Evolutionary conservation across 345 rosid genomes (phyloP), one percentile per base, ranked within the genome.

Genomic region (Firmiana major): DNA sequence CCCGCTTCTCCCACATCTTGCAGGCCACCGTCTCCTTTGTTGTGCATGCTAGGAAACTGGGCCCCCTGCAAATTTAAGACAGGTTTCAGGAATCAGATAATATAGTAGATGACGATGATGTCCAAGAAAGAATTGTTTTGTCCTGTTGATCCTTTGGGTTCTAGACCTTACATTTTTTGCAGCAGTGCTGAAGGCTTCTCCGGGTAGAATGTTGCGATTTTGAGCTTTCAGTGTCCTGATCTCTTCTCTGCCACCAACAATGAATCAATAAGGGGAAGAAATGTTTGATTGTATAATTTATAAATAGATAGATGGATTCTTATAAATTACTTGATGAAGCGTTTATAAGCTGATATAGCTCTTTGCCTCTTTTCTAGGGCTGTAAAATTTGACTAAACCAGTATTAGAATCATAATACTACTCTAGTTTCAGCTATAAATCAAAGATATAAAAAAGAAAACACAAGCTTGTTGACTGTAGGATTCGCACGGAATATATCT

Each of bases 311-410:
- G 31, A 40, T 22, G n/a, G 40, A 40, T 10, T 17, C 45, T 40
- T 46, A 80, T 31, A 31, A 31, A 2, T 86, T 89, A 94, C 99
- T 94, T 97, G 89, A 97, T 97, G 90, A 97, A 97, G 75, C 90
- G 82, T 74, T 97, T 94, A 76, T 97, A 97, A 65, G 98, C 97
- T 15, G 98, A 92, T 78, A 98, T 98, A 81, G 97, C 97, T 86
- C 99, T 87, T 81, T 91, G 99, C 75, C 99, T 89, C 83, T 88
- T 97, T 94, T 94, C 97, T 19, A 98, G 98, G 2, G 99, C 99
- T 97, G 83, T 54, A 66, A 17, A 82, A 73, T 49, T 72, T 63
- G 26, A 59, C 54, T 34, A 63, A 54, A 34, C 48, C n/a, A 71
- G 62, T 71, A 53, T 71, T 53, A 71, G 62, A 31, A 51, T 34